A percentile compares a stretch with the other conserved stretches of the same genome.
Conservation (phyloP, 2,329 filamentous ascomycete genomes). For the Botrytis aclada region DNA sequence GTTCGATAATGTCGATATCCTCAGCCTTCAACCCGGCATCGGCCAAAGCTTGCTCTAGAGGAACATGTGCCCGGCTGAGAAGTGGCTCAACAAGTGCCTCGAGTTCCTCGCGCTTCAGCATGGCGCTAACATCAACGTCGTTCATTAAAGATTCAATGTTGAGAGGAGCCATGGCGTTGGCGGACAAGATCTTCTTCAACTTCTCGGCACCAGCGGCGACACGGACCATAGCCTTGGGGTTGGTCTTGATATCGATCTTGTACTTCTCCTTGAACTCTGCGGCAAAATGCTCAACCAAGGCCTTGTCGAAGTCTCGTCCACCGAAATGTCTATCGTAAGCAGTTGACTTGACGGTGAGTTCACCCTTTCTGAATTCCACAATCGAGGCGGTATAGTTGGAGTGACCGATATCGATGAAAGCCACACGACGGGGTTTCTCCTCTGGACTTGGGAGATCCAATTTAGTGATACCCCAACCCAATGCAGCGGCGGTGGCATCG, state of each 20-base stretch:
- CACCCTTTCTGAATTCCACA: constrained; percentile 95
- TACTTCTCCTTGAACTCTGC: constrained; percentile 97
- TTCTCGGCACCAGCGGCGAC: constrained; percentile 89
- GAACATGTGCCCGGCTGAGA: constrained; percentile 66
- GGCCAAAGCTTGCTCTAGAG: constrained; percentile 88
- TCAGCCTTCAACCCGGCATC: constrained; percentile 88
- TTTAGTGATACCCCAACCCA: constrained; percentile 98
- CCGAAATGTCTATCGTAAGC: constrained; percentile 95
- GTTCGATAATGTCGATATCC: constrained; percentile 89
- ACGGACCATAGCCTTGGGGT: constrained; percentile 85
- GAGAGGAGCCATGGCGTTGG: constrained; percentile 86
- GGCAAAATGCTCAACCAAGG: constrained; percentile 89
- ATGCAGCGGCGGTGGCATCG: constrained; percentile 92
- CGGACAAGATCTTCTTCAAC: constrained; percentile 96
- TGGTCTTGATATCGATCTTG: constrained; percentile 91
- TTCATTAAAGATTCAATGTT: constrained; percentile 99
- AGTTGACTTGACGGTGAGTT: constrained; percentile 89
- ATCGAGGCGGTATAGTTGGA: constrained; percentile 93
- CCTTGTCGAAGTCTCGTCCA: constrained; percentile 95
- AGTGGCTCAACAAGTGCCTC: constrained; percentile 87
- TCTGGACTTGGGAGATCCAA: constrained; percentile 83
- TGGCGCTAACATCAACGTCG: constrained; percentile 83
- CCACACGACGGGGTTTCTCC: constrained; percentile 87
- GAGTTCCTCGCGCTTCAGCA: constrained; percentile 92
- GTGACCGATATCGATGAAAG: constrained; percentile 93